Evolutionary conservation across 306 rosid genomes (phyloP).

Genomic region (Ormosia semicastrata): DNA sequence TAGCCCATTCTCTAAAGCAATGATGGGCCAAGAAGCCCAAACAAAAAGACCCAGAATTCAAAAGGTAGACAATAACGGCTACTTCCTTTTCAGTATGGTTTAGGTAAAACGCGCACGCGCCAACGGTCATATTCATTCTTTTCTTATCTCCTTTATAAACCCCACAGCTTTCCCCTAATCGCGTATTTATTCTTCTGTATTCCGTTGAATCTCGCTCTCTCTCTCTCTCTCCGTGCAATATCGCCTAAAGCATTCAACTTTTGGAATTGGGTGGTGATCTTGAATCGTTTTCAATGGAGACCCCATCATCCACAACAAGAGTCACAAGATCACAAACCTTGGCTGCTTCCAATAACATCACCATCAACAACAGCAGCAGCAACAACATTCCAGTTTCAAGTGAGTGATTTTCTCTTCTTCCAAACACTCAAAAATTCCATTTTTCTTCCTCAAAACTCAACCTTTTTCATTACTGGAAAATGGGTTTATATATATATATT

Average conservation of each 20-base stretch:
- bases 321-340: conserved; percentile 70
- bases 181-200: neutral
- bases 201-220: neutral
- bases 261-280: neutral
- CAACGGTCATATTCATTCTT: conserved; percentile 75
- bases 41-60: neutral
- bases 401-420: conserved; percentile 28
- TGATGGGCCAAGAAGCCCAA: conserved; percentile 19
- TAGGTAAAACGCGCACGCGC: conserved; percentile 37
- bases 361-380: conserved; percentile 17
- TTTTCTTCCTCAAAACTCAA: neutral
- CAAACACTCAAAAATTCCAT: neutral
- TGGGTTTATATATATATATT: neutral
- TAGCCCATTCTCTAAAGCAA: neutral
- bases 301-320: conserved; percentile 81
- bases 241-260: neutral
- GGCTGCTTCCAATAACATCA: conserved; percentile 19
- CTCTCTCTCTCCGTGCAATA: neutral
- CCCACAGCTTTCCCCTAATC: neutral
- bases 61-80: conserved; percentile 59
- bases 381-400: conserved; percentile 59
- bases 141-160: conserved; percentile 34
- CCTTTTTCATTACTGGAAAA: neutral
- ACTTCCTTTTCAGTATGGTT: conserved; percentile 30
- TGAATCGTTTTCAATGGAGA: conserved; percentile 61